Percentiles rank a stretch among this genome's conserved stretches.
phyloP scores from a whole-genome alignment of 352 stramenopile genomes.

The Bremia lactucae region DNA sequence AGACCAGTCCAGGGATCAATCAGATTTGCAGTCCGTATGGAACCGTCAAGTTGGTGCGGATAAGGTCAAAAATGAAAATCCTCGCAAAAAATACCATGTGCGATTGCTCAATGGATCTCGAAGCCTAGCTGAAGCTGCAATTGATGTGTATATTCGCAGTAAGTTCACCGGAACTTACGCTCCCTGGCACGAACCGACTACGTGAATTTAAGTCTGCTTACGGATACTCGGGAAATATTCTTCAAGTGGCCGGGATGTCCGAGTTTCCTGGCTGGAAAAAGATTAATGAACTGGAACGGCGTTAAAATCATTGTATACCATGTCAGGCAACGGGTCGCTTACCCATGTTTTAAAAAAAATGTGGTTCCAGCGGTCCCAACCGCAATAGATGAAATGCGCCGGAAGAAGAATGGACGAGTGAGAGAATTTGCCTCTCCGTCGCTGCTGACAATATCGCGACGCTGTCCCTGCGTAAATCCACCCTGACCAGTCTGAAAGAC shows the following conservation, averaged over 20 bases:
- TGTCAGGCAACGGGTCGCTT: background rate
- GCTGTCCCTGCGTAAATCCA: too few species aligned
- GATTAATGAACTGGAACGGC: background rate
- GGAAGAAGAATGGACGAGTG: too few species aligned
- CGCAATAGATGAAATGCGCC: too few species aligned
- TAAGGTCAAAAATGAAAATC: background rate
- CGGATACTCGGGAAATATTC: conserved; percentile 2
- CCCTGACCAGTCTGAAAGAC: too few species aligned
- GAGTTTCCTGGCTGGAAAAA: background rate
- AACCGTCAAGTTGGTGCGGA: conserved; percentile 2
- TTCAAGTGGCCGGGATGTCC: background rate
- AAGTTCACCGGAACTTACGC: too few species aligned
- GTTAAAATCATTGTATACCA: background rate
- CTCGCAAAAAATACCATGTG: conserved; percentile 1
- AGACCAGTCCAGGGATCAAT: too few species aligned
- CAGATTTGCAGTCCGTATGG: too few species aligned
- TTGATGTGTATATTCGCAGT: conserved; percentile 4
- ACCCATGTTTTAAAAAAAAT: too few species aligned
- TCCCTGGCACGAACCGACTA: conserved; percentile 3
- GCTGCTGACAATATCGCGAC: too few species aligned
- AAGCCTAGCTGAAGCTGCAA: conserved; percentile 1
- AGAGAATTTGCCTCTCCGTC: too few species aligned
- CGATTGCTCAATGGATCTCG: conserved; percentile 1
- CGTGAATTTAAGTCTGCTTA: background rate
- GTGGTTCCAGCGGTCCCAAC: too few species aligned